Percentiles rank a stretch among this genome's conserved stretches.
These are phyloP conservation scores for Neurospora cerealis DNA, from an alignment of 495 filamentous ascomycete genomes.

Conservation along the genomic window DNA sequence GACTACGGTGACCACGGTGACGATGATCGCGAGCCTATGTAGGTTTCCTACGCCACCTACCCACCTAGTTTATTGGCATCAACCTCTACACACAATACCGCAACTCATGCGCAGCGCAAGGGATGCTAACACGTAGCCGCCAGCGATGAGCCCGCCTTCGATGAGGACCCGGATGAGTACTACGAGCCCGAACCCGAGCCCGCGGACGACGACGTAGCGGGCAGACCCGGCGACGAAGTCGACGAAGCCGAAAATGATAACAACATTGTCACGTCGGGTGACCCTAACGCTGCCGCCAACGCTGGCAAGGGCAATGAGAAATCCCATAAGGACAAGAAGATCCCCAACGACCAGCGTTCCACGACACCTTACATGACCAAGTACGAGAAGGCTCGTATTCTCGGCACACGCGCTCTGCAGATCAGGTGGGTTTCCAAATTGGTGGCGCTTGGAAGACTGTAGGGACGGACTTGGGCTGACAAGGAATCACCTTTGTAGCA, in stretches of 20 bases:
- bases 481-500: constrained; percentile 41
- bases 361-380: constrained; percentile 99
- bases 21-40: constrained; percentile 38
- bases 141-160: constrained; percentile 46
- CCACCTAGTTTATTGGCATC: constrained; percentile 1
- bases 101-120: constrained; percentile 4
- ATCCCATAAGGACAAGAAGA: constrained; percentile 75
- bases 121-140: not conserved
- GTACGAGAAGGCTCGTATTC: constrained; percentile 87
- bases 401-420: constrained; percentile 88
- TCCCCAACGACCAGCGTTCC: constrained; percentile 74
- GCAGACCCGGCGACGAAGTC: constrained; percentile 31
- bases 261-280: constrained; percentile 54
- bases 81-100: not conserved
- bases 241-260: constrained; percentile 40
- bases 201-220: constrained; percentile 49
- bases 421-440: constrained; percentile 58
- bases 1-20: constrained; percentile 70
- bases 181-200: constrained; percentile 52
- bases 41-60: constrained; percentile 12
- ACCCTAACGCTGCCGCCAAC: constrained; percentile 59
- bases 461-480: not conserved
- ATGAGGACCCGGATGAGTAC: constrained; percentile 46
- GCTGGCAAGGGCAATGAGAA: constrained; percentile 35
- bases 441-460: not conserved